Base-by-base conservation (phyloP, 225 moss, liverwort and hornwort species). In the Physcomitrium patens region DNA sequence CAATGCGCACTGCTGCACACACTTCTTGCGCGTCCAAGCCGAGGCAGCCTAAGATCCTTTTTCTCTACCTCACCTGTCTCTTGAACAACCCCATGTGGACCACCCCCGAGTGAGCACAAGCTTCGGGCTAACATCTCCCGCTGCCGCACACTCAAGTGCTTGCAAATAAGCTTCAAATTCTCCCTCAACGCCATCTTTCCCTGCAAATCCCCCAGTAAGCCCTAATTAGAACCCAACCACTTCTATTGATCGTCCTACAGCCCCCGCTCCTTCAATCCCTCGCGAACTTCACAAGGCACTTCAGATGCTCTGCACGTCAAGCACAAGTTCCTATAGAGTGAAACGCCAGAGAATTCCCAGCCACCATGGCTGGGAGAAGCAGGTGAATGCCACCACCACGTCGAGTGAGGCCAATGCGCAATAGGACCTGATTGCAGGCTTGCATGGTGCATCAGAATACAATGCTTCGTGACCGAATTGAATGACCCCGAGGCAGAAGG, bases 1-100 rank as follows among this genome's bases (percentile, higher is more conserved):
- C 73, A 72, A 65, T 77, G 72, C 23, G 54, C 60, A 65, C 68
- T 84, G 54, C 79, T 76, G 53, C 69, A 78, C 58, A 95, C 83
- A 73, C 9, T 70, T 60, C 93, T 83, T 26, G 58, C 70, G 22
- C 71, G 75, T 7, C 67, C 31, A 19, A 63, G 19, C 13, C 48
- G 43, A 17, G 6, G 37, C 56, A 57, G 44, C 82, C 60, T 62
- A 55, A 75, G 71, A 54, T 49, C 55, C 66, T 26, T 57, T 9
- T 63, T 43, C 45, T 68, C 60, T 41, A 66, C 26, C 18, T 72
- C 65, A 65, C 62, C 62, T 37, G 60, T 16, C 20, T 76, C 69
- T 0, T 46, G 17, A 49, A 42, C 66, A 60, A 18, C 20, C 23
- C 56, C 59, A 59, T 22, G 27, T 2, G 67, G 45, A 16, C 70